Base-by-base conservation (phyloP, 805 yeast species). In the Suhomyces faveliae region DNA sequence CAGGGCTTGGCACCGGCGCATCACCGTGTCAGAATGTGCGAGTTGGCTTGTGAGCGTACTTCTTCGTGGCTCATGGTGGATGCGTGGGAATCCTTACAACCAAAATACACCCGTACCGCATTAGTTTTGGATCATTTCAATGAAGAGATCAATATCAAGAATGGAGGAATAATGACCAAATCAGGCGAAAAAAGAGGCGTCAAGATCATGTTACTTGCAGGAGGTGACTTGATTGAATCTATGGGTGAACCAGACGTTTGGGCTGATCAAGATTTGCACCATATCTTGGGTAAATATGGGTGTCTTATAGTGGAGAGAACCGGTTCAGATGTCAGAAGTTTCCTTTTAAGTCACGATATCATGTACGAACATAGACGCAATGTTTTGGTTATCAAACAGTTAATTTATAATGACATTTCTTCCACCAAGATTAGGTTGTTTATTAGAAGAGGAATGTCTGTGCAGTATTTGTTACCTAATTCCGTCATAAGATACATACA, bases 191-290 rank as follows among this genome's bases (percentile, higher is more conserved):
- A 72, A 50, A 77, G 89, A 48, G 97, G 96, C 20, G 96, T 87
- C 46, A 92, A 92, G 64, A 85, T 94, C 59, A 92, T 94, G 98
- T 77, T 94, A 47, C 73, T 94, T 35, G 99, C 99, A 0, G 99
- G 99, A 44, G 99, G 99, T 38, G 99, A 94, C 68, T 78, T 94
- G 57, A 94, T 94, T 46, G 99, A 94, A 66, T 85, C 95, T 39
- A 94, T 94, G 98, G 99, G 99, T n/a, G 99, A 94, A 68, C 98
- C 99, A 19, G 94, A 92, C 60, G 99, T 94, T 33, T 94, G 99
- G 99, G 96, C 96, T 1, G 98, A 92, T 64, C 85, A 79, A 49
- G 99, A 94, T 67, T 75, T 94, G 59, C 96, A 90, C 60, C 99
- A 94, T 64, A 94, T 94, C 41, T 76, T 94, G 56, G 99, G 99